Base-by-base conservation (phyloP, 2,329 filamentous ascomycete genomes). In the Didymella arachidicola region DNA sequence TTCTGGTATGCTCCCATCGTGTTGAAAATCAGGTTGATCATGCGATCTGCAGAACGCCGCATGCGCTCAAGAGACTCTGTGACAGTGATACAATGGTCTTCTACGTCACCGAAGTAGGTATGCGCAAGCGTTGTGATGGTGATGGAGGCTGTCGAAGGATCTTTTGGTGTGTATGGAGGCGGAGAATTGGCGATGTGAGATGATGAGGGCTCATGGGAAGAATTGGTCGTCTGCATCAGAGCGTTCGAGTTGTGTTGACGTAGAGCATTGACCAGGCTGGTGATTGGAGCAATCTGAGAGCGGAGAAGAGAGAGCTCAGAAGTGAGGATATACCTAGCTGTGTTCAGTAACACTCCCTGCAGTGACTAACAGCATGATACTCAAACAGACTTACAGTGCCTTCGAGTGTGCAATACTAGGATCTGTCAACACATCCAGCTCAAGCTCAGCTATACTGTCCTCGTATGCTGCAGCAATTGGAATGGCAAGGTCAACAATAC, bases 11-110 rank as follows among this genome's bases (percentile, higher is more conserved):
- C 90, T 47, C 90, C 88, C 59, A 97, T 93, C 12, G 90, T 95
- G 78, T 97, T 97, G 83, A 97, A 97, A 59, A 96, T 96, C 36
- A 97, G 82, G 64, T 91, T 89, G 66, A 95, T 95, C 80, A 96
- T 88, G 71, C 93, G 92, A 70, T 83, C 81, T 3, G 84, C 82
- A 16, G 89, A 87, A 57, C 88, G 84, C 71, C 92, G 88, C 82
- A 94, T 92, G 74, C 93, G 90, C 68, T 92, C 90, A 39, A 96
- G 85, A 6, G 86, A 85, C 66, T 93, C 89, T 0, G 89, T 89
- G 61, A 96, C 93, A 39, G 93, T 86, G 29, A 96, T 86, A 70
- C 89, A 91, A 78, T 97, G 93, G 78, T 96, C 92, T 52, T 94
- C 85, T 7, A 95, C 93, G 76, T 97, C 93, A 48, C 91, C 90